phyloP scores from a whole-genome alignment of 2,329 filamentous ascomycete genomes.

The Microascus cirrosus region DNA sequence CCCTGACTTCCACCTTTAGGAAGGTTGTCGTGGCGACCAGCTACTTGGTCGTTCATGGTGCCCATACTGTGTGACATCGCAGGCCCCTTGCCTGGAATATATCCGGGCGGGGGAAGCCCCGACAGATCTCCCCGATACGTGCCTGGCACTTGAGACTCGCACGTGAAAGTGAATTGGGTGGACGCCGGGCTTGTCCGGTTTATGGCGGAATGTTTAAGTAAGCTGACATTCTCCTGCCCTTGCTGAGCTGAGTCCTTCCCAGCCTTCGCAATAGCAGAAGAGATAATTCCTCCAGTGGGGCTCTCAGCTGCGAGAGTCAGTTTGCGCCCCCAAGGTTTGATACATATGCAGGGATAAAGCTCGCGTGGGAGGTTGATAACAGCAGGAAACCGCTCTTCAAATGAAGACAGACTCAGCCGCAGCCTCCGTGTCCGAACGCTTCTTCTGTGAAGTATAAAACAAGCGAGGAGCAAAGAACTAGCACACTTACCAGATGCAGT shows the following conservation, averaged over 20 bases:
- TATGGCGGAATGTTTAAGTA: constrained; percentile 53
- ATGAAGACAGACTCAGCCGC: not conserved
- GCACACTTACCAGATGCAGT: constrained; percentile 30
- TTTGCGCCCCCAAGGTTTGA: not conserved
- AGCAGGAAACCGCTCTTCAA: not conserved
- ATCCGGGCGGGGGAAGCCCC: constrained; percentile 1
- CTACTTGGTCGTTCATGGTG: not conserved
- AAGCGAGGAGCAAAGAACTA: not conserved
- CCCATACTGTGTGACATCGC: not conserved
- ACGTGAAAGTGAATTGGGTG: constrained; percentile 93
- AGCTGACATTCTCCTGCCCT: constrained; percentile 68
- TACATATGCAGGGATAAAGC: not conserved
- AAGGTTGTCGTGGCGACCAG: constrained; percentile 15
- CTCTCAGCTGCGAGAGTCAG: constrained; percentile 12
- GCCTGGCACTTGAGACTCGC: constrained; percentile 77
- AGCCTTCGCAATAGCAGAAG: constrained; percentile 81
- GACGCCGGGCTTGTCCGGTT: constrained; percentile 57
- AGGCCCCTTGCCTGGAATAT: not conserved
- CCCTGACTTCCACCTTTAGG: constrained; percentile 14
- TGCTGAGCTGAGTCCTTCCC: constrained; percentile 53
- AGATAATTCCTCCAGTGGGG: constrained; percentile 69
- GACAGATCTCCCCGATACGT: constrained; percentile 21
- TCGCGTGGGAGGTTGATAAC: not conserved
- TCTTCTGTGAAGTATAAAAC: not conserved
- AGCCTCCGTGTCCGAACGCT: not conserved